Evolutionary conservation across 352 stramenopile species (phyloP), one percentile per base, ranked within the genome.

Genomic region (Globisporangium viniferum): DNA sequence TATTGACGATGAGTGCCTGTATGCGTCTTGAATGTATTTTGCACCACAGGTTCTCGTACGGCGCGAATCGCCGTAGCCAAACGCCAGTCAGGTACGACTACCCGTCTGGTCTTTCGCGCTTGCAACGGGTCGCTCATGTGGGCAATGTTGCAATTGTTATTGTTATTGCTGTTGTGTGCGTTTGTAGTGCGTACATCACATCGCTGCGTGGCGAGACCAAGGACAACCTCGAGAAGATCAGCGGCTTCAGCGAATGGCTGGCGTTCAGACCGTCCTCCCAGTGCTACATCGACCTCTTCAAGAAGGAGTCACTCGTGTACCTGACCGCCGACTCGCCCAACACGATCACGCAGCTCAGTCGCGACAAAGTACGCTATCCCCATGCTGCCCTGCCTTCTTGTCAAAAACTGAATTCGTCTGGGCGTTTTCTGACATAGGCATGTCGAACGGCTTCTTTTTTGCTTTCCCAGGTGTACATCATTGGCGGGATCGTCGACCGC

Each of bases 401-500:
- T 33, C 31, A 33, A 6, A 33, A 33, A 33, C 31, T 33, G 3
- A 5, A 33, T 33, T 33, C 5, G 31, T 33, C 31, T 33, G 31
- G 31, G 31, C 31, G 31, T 33, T 33, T 33, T 33, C 31, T 5
- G 22, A 15, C 1, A 22, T 6, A 33, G 31, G 3, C 31, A 24
- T 29, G 18, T 24, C 5, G 9, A 48, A n/a, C 5, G 22, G 15
- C 8, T n/a, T 31, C 9, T 54, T 10, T 10, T 18, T 7, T 10
- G 15, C 24, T 18, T 3, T 39, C 57, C 39, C 51, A 89, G 81
- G 88, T 97, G 31, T 99, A 98, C 76, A 93, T 98, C 53, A 99
- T 99, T 73, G 97, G 97, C 20, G 97, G 97, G 24, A 99, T 99
- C 74, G 97, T 99, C 29, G 97, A 99, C 80, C 84, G 97, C 60